Percentiles rank a stretch among this genome's conserved stretches.
Evolutionary conservation across 139 green algal species (phyloP).

Genomic region (Ettlia oleoabundans): DNA sequence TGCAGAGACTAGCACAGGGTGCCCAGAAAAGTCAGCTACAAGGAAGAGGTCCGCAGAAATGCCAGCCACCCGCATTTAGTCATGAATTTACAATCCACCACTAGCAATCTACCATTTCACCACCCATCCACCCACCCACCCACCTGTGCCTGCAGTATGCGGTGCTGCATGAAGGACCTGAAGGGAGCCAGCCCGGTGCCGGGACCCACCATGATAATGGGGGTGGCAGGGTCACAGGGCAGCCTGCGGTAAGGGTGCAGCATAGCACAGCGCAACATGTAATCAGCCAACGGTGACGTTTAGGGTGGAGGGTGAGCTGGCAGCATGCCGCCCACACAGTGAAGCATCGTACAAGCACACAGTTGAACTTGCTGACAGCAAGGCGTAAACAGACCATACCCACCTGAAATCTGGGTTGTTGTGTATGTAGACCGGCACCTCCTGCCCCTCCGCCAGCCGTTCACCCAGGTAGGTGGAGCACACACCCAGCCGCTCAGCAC

Average conservation of each 20-base stretch:
- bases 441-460: constrained; percentile 51
- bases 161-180: constrained; percentile 72
- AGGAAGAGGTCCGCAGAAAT: not conserved
- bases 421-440: constrained; percentile 78
- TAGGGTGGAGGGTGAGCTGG: too few relatives aligned
- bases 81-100: not conserved
- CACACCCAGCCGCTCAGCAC: constrained; percentile 69
- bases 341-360: too few relatives aligned
- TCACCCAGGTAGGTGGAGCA: constrained; percentile 75
- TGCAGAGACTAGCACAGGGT: too few relatives aligned
- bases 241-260: constrained; percentile 46
- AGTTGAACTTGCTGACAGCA: too few relatives aligned
- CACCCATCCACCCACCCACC: too few relatives aligned
- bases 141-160: not conserved
- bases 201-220: constrained; percentile 94
- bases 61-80: not conserved
- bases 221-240: constrained; percentile 58
- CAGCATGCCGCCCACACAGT: too few relatives aligned
- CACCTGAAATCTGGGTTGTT: constrained; percentile 87
- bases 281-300: too few relatives aligned
- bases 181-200: constrained; percentile 93
- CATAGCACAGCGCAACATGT: not conserved
- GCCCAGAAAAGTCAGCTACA: too few relatives aligned
- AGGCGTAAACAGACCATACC: not conserved
- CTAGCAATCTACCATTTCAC: too few relatives aligned